Percentiles rank a stretch among this genome's conserved stretches.
Evolutionary conservation across 2,329 filamentous ascomycete genomes (phyloP).

Genomic region (Exserohilum turcica): DNA sequence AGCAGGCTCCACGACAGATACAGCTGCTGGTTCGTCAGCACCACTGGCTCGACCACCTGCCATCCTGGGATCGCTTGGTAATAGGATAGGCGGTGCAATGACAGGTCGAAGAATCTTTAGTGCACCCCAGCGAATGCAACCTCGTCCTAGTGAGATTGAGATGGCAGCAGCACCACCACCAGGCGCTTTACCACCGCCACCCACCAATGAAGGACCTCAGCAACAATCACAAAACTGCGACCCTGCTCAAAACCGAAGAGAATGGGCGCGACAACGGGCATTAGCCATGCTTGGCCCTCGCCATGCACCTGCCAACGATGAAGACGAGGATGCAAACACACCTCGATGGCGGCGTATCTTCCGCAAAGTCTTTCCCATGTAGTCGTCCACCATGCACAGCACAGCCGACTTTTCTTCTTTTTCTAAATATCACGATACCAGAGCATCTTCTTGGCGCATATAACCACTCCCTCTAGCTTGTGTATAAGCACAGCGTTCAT

Average conservation of each 20-base stretch:
- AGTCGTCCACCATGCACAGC: conserved; percentile 11
- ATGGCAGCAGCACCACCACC: conserved; percentile 26
- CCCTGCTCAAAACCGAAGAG: conserved; percentile 42
- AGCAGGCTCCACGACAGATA: not conserved
- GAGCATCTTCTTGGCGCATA: not conserved
- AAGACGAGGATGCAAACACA: conserved; percentile 28
- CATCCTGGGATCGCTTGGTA: conserved; percentile 31
- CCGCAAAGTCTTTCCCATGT: conserved; percentile 43
- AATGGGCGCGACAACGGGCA: conserved; percentile 55
- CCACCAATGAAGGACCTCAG: not conserved
- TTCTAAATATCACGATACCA: conserved; percentile 7
- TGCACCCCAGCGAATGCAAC: conserved; percentile 29
- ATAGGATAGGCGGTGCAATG: conserved; percentile 30
- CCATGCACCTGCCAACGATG: conserved; percentile 25
- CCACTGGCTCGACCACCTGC: conserved; percentile 10
- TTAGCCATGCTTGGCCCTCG: conserved; percentile 50
- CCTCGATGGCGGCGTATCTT: conserved; percentile 38
- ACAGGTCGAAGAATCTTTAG: conserved; percentile 41
- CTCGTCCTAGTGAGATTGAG: conserved; percentile 36
- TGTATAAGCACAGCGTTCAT: not conserved
- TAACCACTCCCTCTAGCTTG: not conserved
- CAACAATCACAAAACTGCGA: conserved; percentile 15
- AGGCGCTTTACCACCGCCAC: not conserved
- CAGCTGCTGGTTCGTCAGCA: conserved; percentile 1
- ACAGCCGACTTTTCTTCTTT: not conserved